phyloP scores from a whole-genome alignment of 768 basidiomycete species.

The Tubosaeta sp. region DNA sequence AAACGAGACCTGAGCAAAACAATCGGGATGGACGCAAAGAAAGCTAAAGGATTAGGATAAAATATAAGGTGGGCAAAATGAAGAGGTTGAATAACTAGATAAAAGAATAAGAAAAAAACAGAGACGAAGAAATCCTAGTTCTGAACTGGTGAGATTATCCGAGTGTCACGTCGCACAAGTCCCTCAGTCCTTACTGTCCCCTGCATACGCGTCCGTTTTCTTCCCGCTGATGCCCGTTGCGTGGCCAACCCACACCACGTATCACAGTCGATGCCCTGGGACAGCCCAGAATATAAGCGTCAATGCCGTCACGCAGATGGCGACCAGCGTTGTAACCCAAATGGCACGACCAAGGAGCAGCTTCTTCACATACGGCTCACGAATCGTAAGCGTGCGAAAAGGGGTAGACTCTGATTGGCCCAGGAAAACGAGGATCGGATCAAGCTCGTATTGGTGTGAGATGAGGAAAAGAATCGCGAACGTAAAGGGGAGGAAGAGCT shows the following conservation, averaged over 20 bases:
- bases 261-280: slow-evolving; percentile 82
- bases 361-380: slow-evolving; percentile 92
- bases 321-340: slow-evolving; percentile 83
- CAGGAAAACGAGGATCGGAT: slow-evolving; percentile 91
- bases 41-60: slow-evolving; percentile 23
- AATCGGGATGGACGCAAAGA: slow-evolving; percentile 15
- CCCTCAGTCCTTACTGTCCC: slow-evolving; percentile 12
- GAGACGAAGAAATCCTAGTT: slow-evolving; percentile 9
- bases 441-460: slow-evolving; percentile 95
- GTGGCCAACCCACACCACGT: neutral
- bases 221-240: neutral
- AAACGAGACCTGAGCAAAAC: slow-evolving; percentile 17
- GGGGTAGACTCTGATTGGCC: slow-evolving; percentile 95
- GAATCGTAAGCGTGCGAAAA: slow-evolving; percentile 88
- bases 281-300: slow-evolving; percentile 96
- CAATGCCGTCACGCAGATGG: slow-evolving; percentile 69
- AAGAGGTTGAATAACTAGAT: slow-evolving; percentile 27
- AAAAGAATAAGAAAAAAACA: slow-evolving; percentile 26
- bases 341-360: slow-evolving; percentile 85
- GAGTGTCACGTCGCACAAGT: slow-evolving; percentile 14
- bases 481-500: slow-evolving; percentile 95
- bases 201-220: slow-evolving; percentile 9
- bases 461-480: slow-evolving; percentile 87
- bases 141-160: slow-evolving; percentile 19
- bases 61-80: slow-evolving; percentile 21